Base-by-base conservation (phyloP, 805 yeast species). In the Zygotorulaspora florentina region DNA sequence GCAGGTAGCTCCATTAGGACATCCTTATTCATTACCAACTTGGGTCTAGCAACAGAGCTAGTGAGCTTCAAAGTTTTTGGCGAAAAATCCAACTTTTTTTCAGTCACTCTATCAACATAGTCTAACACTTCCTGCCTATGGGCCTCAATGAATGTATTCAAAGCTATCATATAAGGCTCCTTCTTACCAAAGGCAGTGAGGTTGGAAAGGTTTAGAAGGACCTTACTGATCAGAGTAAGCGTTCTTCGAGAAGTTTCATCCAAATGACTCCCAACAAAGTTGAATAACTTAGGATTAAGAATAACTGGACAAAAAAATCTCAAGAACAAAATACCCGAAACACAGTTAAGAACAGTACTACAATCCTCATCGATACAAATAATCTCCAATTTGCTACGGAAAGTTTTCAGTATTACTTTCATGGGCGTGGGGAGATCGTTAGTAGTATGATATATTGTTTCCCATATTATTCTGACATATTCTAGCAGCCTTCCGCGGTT, bases 261-360 rank as follows among this genome's bases (percentile, higher is more conserved):
- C 48, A 88, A 87, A 54, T 86, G 91, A 30, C 77, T 72, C 42
- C 77, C 74, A 0, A 87, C 78, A 40, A 93, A 69, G 49, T 82
- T 81, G 62, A 88, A 89, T 40, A 90, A 65, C 57, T 87, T 88
- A 0, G 99, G 99, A 57, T 88, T 90, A 59, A 93, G 67, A 25
- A 91, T 77, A 0, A 96, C 96, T 0, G 99, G 98, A 57, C 96
- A 89, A 52, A 89, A 77, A 64, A 83, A 87, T 48, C 96, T 71
- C 48, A 91, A 67, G 61, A 91, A 93, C 10, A 91, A 68, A 57
- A 93, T 86, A 0, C 96, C 89, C 16, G 93, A 77, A 27, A 90
- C 68, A 40, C 95, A 85, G 58, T 89, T 84, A 47, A 84, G 69
- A 0, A 88, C 75, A 8, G 70, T 60, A 5, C 65, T 68, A 0